Conservation (phyloP, 2,329 filamentous ascomycete species). For the Lithohypha guttulata region DNA sequence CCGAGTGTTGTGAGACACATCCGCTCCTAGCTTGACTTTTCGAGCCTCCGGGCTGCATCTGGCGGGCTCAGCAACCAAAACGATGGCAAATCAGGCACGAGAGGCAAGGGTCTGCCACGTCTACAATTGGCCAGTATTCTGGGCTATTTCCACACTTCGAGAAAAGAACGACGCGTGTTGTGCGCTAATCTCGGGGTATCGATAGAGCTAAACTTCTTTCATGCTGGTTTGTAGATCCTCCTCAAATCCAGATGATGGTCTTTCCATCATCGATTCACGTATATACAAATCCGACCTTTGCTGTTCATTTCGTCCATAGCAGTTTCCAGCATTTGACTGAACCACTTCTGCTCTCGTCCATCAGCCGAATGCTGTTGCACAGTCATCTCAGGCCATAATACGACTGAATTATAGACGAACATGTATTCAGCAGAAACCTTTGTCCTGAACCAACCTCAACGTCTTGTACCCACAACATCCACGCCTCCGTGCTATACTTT, state of each 20-base stretch:
- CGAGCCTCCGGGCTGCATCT: conserved; percentile 3
- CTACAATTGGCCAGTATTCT: conserved; percentile 5
- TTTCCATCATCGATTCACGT: no score
- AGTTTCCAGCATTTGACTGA: no score
- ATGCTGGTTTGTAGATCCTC: conserved; percentile 1
- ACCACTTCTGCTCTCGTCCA: no score
- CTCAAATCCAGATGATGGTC: neutral
- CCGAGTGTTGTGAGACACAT: conserved; percentile 8
- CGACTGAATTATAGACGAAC: no score
- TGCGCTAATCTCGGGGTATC: conserved; percentile 10
- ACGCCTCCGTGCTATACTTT: neutral
- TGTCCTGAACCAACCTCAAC: no score
- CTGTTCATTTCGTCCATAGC: no score
- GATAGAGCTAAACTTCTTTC: neutral
- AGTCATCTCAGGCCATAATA: no score
- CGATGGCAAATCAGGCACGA: conserved; percentile 3
- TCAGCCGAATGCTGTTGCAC: no score
- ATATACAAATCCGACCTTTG: no score
- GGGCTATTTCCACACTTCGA: conserved; percentile 1
- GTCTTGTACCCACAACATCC: no score
- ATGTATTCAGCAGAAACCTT: no score
- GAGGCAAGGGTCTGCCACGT: neutral
- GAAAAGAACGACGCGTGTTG: neutral
- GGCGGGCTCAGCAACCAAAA: conserved; percentile 6
- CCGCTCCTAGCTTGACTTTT: conserved; percentile 2